phyloP scores from a whole-genome alignment of 2,329 filamentous ascomycete species.

The Emydomyces testavorans region DNA sequence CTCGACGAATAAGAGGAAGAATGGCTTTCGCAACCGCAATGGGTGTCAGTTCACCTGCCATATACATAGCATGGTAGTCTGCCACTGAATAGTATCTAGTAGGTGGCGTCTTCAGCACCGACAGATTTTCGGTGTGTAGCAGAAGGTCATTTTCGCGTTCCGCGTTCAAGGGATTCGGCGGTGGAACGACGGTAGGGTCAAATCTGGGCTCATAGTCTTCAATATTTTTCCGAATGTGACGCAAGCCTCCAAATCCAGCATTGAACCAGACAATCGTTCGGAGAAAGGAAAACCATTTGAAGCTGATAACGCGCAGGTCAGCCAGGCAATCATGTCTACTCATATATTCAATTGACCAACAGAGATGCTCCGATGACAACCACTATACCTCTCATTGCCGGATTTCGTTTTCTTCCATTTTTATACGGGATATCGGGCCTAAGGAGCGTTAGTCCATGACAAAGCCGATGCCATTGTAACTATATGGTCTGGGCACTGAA shows the following conservation, averaged over 20 bases:
- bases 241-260: constrained; percentile 52
- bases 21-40: constrained; percentile 58
- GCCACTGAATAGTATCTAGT: constrained; percentile 52
- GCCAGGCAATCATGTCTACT: background rate
- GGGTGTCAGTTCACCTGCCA: constrained; percentile 57
- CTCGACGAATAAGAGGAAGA: constrained; percentile 56
- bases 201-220: constrained; percentile 43
- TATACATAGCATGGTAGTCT: constrained; percentile 68
- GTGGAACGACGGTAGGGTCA: constrained; percentile 47
- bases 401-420: constrained; percentile 45
- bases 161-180: constrained; percentile 18
- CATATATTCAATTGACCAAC: constrained; percentile 31
- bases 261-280: constrained; percentile 57
- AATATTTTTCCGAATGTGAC: constrained; percentile 41
- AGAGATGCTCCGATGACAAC: constrained; percentile 47
- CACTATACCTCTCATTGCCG: constrained; percentile 49
- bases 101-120: constrained; percentile 21
- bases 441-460: background rate
- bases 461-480: background rate
- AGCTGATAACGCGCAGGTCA: constrained; percentile 23
- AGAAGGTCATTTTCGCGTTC: constrained; percentile 14
- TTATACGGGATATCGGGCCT: constrained; percentile 24
- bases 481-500: background rate
- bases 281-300: constrained; percentile 45
- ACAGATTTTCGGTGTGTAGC: constrained; percentile 18